These are phyloP conservation scores for Myriosclerotinia duriaeana DNA, from an alignment of 2,329 filamentous ascomycete genomes.

Conservation along the genomic window DNA sequence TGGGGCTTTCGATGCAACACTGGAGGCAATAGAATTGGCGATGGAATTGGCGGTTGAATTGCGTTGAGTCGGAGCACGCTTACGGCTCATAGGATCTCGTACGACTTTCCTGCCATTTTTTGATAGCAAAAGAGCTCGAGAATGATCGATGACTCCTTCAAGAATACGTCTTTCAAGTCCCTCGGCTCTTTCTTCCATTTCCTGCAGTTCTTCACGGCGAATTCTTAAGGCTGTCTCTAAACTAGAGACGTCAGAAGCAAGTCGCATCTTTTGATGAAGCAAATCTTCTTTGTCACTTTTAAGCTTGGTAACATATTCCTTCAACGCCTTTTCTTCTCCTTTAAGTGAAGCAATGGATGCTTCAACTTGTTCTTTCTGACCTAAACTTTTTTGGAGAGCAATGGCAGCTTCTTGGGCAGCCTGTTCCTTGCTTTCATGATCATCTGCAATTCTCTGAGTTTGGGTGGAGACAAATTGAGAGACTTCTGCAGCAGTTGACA, in stretches of 20 bases:
- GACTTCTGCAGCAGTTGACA: conserved; percentile 79
- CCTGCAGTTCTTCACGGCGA: conserved; percentile 83
- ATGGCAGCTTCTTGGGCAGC: conserved; percentile 77
- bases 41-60: conserved; percentile 44
- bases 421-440: conserved; percentile 75
- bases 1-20: conserved; percentile 37
- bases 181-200: conserved; percentile 89
- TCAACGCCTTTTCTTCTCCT: conserved; percentile 62
- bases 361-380: conserved; percentile 63
- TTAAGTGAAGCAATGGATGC: conserved; percentile 50
- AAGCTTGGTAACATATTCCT: conserved; percentile 52
- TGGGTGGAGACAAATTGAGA: conserved; percentile 78
- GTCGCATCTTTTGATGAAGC: conserved; percentile 71
- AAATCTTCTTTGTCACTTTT: conserved; percentile 70
- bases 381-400: conserved; percentile 73
- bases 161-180: conserved; percentile 87
- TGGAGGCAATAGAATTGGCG: conserved; percentile 41
- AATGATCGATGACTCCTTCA: conserved; percentile 95
- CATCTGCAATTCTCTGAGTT: conserved; percentile 70
- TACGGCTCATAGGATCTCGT: conserved; percentile 52
- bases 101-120: conserved; percentile 48
- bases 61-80: conserved; percentile 50
- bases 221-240: conserved; percentile 87
- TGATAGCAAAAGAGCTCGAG: conserved; percentile 80
- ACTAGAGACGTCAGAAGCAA: conserved; percentile 83